These are phyloP conservation scores for Geranomyces michiganensis DNA, from an alignment of 192 early-diverging fungal genomes.

Conservation along the genomic window DNA sequence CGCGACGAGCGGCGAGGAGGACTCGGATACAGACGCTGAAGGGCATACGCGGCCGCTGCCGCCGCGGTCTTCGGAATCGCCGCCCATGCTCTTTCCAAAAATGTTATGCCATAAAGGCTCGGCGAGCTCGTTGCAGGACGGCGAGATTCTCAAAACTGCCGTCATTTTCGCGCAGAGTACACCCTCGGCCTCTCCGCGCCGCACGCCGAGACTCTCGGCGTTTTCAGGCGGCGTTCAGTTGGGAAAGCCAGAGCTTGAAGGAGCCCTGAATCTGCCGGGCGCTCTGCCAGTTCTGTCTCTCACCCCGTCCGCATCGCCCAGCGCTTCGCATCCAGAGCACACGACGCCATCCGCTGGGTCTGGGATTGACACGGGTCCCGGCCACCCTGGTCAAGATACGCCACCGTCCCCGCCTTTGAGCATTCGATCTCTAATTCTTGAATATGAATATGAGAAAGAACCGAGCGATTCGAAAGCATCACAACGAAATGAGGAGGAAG, in stretches of 20 bases:
- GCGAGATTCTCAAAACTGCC: not conserved
- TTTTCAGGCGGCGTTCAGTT: not conserved
- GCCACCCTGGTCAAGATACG: not conserved
- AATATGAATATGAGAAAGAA: no score
- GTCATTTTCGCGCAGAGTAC: not conserved
- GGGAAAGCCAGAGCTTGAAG: not conserved
- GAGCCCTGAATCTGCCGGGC: not conserved
- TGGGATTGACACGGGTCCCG: not conserved
- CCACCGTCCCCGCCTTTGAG: not conserved
- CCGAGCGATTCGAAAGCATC: no score
- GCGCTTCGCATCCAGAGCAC: not conserved
- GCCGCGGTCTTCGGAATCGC: not conserved
- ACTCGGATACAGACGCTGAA: no score
- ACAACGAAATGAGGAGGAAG: no score
- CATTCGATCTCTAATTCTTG: no score
- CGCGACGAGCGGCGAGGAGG: no score
- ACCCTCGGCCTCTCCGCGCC: not conserved
- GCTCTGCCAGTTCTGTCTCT: not conserved
- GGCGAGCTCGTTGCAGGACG: not conserved
- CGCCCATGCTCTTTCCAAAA: not conserved
- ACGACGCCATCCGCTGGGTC: not conserved
- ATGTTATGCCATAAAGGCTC: not conserved
- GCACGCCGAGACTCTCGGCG: not conserved
- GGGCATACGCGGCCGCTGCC: no score
- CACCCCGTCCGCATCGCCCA: conserved; percentile 1